Conservation (phyloP, 805 yeast genomes). For the Myxozyma monticola region DNA sequence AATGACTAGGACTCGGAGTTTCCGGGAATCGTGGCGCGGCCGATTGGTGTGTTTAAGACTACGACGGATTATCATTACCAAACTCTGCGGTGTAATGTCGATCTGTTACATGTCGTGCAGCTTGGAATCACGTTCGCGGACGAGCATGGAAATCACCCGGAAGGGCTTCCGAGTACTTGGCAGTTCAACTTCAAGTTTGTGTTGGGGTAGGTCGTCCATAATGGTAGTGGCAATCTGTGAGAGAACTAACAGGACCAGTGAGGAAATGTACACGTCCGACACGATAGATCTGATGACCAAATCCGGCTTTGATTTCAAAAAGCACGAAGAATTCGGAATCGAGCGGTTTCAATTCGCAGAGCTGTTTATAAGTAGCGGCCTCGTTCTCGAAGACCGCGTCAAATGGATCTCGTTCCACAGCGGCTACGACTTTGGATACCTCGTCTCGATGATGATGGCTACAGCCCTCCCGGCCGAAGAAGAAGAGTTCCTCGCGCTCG, state of each 20-base stretch:
- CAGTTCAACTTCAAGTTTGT: conserved; percentile 91
- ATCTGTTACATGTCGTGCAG: conserved; percentile 80
- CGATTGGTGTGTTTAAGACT: conserved; percentile 88
- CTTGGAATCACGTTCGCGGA: conserved; percentile 77
- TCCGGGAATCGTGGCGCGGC: conserved; percentile 94
- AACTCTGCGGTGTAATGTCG: conserved; percentile 88
- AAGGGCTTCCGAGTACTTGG: conserved; percentile 77
- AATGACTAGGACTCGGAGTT: conserved; percentile 78
- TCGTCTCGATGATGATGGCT: conserved; percentile 73
- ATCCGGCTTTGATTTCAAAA: conserved; percentile 77
- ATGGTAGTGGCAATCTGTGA: neutral
- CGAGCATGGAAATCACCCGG: conserved; percentile 66
- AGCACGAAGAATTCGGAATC: conserved; percentile 75
- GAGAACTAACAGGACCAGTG: conserved; percentile 31
- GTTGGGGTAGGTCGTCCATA: conserved; percentile 41
- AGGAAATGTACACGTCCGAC: conserved; percentile 84
- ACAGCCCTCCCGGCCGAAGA: conserved; percentile 77
- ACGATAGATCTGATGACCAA: conserved; percentile 76
- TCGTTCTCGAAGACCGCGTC: conserved; percentile 66
- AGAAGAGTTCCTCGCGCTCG: conserved; percentile 71
- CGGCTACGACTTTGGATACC: conserved; percentile 93
- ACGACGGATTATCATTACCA: conserved; percentile 94
- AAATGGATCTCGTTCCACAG: conserved; percentile 90
- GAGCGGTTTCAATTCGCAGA: conserved; percentile 80
- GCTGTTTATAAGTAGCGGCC: conserved; percentile 78